phyloP scores from a whole-genome alignment of 805 yeast genomes.

The Spathaspora gorwiae region DNA sequence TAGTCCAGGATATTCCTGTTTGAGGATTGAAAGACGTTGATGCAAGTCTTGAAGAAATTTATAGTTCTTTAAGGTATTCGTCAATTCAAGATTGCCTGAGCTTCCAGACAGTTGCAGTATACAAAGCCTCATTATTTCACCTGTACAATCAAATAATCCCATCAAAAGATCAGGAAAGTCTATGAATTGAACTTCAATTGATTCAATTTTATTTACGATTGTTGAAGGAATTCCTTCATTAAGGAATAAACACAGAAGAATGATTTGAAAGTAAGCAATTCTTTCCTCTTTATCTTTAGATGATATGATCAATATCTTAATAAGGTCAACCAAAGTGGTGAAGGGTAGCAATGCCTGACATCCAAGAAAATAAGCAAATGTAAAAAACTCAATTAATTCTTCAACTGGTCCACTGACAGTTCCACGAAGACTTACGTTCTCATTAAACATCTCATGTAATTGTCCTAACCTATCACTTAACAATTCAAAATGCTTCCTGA shows the following conservation, averaged over 20 bases:
- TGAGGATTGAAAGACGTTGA: slow-evolving; percentile 8
- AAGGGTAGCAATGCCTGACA: slow-evolving; percentile 11
- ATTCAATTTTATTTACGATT: slow-evolving; percentile 3
- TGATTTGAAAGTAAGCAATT: neutral
- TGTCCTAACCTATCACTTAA: slow-evolving; percentile 8
- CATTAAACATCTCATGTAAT: slow-evolving; percentile 7
- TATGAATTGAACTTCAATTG: slow-evolving; percentile 1
- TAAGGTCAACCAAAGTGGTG: slow-evolving; percentile 6
- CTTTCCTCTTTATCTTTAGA: neutral
- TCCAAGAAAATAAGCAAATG: slow-evolving; percentile 16
- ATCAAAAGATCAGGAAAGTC: slow-evolving; percentile 28
- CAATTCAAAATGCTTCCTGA: slow-evolving; percentile 10
- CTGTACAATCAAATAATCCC: slow-evolving; percentile 40
- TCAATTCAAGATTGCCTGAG: slow-evolving; percentile 8
- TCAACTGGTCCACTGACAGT: slow-evolving; percentile 21
- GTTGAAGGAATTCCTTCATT: neutral
- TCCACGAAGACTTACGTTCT: slow-evolving; percentile 12
- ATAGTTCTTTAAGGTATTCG: slow-evolving; percentile 9
- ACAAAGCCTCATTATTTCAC: slow-evolving; percentile 38
- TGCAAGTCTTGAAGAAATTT: slow-evolving; percentile 14
- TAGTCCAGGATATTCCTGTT: slow-evolving; percentile 14
- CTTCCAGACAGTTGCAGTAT: slow-evolving; percentile 21
- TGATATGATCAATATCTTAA: neutral
- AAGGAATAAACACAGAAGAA: neutral
- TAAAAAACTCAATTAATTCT: slow-evolving; percentile 24